Evolutionary conservation across 2,329 filamentous ascomycete species (phyloP).

Genomic region (Colletotrichum melonis): DNA sequence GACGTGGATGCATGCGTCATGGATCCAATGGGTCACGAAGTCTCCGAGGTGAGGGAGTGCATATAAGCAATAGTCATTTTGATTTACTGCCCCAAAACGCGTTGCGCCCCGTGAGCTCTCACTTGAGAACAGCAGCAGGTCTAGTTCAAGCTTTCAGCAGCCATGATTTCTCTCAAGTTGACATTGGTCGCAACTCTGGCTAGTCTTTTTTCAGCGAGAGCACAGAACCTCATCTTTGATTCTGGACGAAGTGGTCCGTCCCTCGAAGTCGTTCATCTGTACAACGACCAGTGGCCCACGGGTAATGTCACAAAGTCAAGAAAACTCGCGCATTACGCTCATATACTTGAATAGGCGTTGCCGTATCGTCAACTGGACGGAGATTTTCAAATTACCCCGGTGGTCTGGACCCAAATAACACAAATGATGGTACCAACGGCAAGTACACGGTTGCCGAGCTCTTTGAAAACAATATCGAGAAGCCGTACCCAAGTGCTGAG

Average conservation of each 20-base stretch:
- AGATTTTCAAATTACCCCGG: conserved; percentile 10
- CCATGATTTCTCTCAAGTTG: too few relatives aligned
- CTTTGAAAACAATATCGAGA: not conserved
- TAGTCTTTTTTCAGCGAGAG: not conserved
- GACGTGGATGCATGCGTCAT: not conserved
- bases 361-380: conserved; percentile 8
- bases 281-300: conserved; percentile 13
- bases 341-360: not conserved
- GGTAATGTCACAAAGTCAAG: not conserved
- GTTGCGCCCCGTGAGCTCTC: too few relatives aligned
- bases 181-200: not conserved
- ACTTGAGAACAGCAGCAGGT: too few relatives aligned
- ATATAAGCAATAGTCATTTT: not conserved
- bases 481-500: not conserved
- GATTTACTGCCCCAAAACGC: too few relatives aligned
- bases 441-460: conserved; percentile 12
- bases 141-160: not conserved
- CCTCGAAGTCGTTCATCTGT: conserved; percentile 3
- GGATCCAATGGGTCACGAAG: not conserved
- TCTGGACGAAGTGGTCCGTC: conserved; percentile 2
- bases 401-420: conserved; percentile 14
- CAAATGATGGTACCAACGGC: conserved; percentile 4
- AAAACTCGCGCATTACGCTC: not conserved
- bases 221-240: not conserved
- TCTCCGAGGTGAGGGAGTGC: not conserved